Evolutionary conservation across 2,329 filamentous ascomycete species (phyloP).

Genomic region (Phoma sp.): DNA sequence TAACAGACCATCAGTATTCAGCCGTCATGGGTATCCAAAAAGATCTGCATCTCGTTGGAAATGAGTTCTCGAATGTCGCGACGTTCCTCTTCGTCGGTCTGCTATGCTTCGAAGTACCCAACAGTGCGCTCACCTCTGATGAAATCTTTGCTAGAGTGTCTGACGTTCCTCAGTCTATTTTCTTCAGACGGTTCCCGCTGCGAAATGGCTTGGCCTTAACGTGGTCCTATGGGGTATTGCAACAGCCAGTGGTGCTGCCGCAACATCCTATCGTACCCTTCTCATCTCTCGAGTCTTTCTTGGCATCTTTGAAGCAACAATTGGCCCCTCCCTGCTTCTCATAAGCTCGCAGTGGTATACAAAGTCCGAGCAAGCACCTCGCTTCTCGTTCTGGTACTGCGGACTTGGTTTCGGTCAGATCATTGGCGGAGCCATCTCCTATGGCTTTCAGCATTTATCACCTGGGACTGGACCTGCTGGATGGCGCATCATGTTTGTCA

Average conservation of each 20-base stretch:
- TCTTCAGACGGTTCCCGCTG: conserved; percentile 58
- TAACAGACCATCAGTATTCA: conserved; percentile 35
- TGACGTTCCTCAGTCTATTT: conserved; percentile 11
- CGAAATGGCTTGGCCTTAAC: conserved; percentile 57
- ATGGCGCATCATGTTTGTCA: conserved; percentile 31
- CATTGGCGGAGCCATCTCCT: conserved; percentile 22
- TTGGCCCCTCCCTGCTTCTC: conserved; percentile 59
- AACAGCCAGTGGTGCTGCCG: conserved; percentile 34
- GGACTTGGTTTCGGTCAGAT: conserved; percentile 51
- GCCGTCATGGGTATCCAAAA: conserved; percentile 51
- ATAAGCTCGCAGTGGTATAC: conserved; percentile 63
- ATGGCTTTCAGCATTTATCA: conserved; percentile 31
- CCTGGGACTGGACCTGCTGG: conserved; percentile 8
- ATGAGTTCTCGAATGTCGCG: conserved; percentile 46
- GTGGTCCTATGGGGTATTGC: conserved; percentile 56
- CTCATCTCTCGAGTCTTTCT: conserved; percentile 57
- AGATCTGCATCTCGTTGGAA: conserved; percentile 41
- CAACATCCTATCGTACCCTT: conserved; percentile 50
- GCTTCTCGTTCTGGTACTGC: conserved; percentile 67
- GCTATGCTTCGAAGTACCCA: conserved; percentile 47
- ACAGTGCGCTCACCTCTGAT: conserved; percentile 28
- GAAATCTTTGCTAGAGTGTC: neutral
- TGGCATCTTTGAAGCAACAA: conserved; percentile 60
- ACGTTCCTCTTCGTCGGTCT: conserved; percentile 46
- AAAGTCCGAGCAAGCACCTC: conserved; percentile 62